Evolutionary conservation across 768 basidiomycete species (phyloP), one percentile per base, ranked within the genome.

Genomic region (Phanerodontia chrysosporium): DNA sequence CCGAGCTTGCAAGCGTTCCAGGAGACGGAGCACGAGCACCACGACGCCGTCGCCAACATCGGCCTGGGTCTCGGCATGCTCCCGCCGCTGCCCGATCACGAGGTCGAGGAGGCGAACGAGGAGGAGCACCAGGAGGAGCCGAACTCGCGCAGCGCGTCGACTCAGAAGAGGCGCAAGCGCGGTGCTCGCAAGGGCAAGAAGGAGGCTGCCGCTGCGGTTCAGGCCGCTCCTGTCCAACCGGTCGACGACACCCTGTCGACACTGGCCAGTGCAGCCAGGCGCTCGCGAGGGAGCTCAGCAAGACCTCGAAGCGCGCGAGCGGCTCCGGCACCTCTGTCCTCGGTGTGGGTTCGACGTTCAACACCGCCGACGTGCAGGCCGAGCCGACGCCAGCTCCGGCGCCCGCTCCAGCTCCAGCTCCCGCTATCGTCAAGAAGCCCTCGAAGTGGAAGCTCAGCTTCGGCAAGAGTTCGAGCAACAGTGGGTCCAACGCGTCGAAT

Each of bases 381-480:
- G 32, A 21, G 13, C 46, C 28, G 30, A 14, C 21, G 4, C 42
- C 39, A 9, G 22, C n/a, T 3, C 61, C 51, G n/a, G 42, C 49
- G 18, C 46, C 53, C 12, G 28, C 12, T 24, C 61, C 28, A 66
- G 62, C 42, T 36, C 66, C 48, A 44, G 62, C 24, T 16, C 64
- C 58, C 9, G 7, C 22, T 6, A 76, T 80, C 63, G 64, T 72
- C 58, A 93, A 92, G 78, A 93, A 93, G 77, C 78, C 89, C 55
- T 91, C 88, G n/a, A 91, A 86, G 67, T 87, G 93, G 90, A 90
- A 88, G 73, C 78, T 90, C 66, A 78, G 85, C 65, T 89, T 92
- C 72, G 78, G 89, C 61, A 86, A 84, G 75, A 76, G 73, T 67
- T 80, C 70, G 64, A 66, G 64, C 45, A 55, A 56, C 57, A 62